Evolutionary conservation across 2,329 filamentous ascomycete genomes (phyloP).

Genomic region (Grosmannia clavigera): DNA sequence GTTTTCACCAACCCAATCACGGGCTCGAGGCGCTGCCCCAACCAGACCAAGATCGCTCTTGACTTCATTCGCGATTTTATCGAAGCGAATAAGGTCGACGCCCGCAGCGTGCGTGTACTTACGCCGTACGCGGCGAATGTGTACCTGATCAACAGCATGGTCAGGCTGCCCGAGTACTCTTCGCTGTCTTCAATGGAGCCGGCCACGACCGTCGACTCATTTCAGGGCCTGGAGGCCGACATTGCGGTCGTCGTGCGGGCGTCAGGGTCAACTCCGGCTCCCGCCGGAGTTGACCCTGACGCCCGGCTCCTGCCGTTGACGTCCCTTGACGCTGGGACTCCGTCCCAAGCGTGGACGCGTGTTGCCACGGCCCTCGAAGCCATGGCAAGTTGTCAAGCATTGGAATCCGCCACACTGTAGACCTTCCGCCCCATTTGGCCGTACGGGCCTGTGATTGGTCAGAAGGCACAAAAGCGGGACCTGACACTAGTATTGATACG

Average conservation of each 20-base stretch:
- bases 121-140: constrained; percentile 26
- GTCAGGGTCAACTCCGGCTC: no score
- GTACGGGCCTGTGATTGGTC: no score
- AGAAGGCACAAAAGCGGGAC: no score
- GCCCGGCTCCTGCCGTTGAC: no score
- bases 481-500: no score
- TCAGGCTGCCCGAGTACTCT: constrained; percentile 5
- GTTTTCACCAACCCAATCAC: not conserved
- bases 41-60: constrained; percentile 12
- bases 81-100: constrained; percentile 22
- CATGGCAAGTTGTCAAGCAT: no score
- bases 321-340: no score
- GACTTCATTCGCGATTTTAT: constrained; percentile 20
- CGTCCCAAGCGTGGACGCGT: no score
- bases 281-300: no score
- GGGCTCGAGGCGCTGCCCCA: not conserved
- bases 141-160: constrained; percentile 1
- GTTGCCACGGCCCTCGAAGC: no score
- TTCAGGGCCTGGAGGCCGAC: constrained; percentile 14
- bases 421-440: no score
- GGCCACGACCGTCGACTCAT: constrained; percentile 11
- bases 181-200: constrained; percentile 6
- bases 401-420: no score
- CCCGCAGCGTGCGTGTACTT: constrained; percentile 35
- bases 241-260: constrained; percentile 11